Evolutionary conservation across 2,329 filamentous ascomycete species (phyloP), one percentile per base, ranked within the genome.

Genomic region (Penicillium sp.): DNA sequence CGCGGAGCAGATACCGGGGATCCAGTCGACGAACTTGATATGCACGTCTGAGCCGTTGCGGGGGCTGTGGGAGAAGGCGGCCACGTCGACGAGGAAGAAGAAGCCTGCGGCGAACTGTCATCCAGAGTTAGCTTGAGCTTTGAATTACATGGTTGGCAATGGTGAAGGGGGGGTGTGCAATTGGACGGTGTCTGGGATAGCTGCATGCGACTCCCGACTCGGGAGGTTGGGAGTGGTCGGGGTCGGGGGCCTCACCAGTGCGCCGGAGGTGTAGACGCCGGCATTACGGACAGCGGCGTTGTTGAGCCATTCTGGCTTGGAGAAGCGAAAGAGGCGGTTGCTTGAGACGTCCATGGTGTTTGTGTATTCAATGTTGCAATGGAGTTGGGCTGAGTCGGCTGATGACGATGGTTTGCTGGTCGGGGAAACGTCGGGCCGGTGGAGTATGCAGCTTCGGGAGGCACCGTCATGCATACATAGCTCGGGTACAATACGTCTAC

Each of bases 21-120:
- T 84, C 85, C 85, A 88, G 74, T 88, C 85, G 59, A 87, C 79
- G 69, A 88, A 87, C 69, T 81, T 86, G 65, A 88, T 79, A 70
- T 87, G 83, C 18, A 85, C 78, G 53, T 78, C 70, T 45, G 81
- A 82, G 56, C 80, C 81, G 69, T 87, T 87, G 64, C 77, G 78
- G 48, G 75, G 63, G 52, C 83, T 85, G 62, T 81, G 82, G 46
- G 83, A 86, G 73, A 79, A 87, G 51, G 82, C 77, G 16, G 84
- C 79, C 54, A 83, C 82, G 62, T 88, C 85, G 70, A 88, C 79
- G 60, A 88, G 80, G 70, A 84, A 81, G 78, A 86, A 88, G 74
- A 88, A 84, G 11, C 84, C 84, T 48, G 87, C 76, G 30, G 84
- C 82, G 73, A 88, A 88, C 85, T 88, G 55, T 20, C 9, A 10